phyloP scores from a whole-genome alignment of 2,329 filamentous ascomycete species.

The Ophiostoma tasmaniense region DNA sequence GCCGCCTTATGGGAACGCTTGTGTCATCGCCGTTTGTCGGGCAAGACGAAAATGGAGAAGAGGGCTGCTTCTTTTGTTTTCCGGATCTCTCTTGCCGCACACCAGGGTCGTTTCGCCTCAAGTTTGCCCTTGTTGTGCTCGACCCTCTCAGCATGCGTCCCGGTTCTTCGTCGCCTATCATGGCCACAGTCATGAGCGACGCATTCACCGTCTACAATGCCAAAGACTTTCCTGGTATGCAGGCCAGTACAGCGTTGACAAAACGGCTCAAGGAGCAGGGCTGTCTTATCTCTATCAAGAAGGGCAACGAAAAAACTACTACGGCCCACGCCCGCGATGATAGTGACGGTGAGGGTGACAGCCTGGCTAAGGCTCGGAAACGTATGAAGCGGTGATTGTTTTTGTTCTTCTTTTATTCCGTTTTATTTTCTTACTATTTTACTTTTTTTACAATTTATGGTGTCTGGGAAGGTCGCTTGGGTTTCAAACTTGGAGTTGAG shows the following conservation, averaged over 20 bases:
- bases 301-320: slow-evolving; percentile 61
- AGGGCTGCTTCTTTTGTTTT: slow-evolving; percentile 81
- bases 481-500: neutral
- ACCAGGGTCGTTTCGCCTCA: slow-evolving; percentile 64
- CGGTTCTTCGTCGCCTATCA: slow-evolving; percentile 43
- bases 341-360: slow-evolving; percentile 39
- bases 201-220: slow-evolving; percentile 75
- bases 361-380: slow-evolving; percentile 23
- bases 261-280: slow-evolving; percentile 70
- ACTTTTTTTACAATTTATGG: too few relatives aligned
- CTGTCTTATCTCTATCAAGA: slow-evolving; percentile 78
- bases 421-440: neutral
- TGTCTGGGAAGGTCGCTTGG: neutral
- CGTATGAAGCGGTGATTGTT: slow-evolving; percentile 12
- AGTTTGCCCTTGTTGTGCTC: slow-evolving; percentile 65
- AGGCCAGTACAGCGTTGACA: slow-evolving; percentile 64
- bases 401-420: neutral
- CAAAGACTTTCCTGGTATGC: slow-evolving; percentile 81
- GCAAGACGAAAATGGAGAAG: slow-evolving; percentile 60
- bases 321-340: slow-evolving; percentile 31
- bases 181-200: slow-evolving; percentile 52
- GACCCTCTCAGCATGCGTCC: slow-evolving; percentile 51
- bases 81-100: slow-evolving; percentile 73
- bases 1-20: slow-evolving; percentile 70
- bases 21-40: slow-evolving; percentile 71